Base-by-base conservation (phyloP, 2,329 filamentous ascomycete species). In the Periglandula ipomoeae region DNA sequence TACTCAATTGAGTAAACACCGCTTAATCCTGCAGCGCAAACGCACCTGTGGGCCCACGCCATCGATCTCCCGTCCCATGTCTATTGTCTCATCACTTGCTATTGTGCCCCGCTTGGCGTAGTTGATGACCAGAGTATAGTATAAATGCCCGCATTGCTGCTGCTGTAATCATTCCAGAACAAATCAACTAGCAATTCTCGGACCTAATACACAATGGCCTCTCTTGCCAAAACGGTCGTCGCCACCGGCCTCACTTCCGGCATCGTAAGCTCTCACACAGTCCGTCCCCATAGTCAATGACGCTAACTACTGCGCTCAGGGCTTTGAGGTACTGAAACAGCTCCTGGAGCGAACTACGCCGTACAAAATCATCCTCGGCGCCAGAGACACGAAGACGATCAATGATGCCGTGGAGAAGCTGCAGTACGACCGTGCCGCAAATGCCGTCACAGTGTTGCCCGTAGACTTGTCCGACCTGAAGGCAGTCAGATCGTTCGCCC, bases 291-390 rank as follows among this genome's bases (percentile, higher is more conserved):
- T n/a, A n/a, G n/a, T n/a, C n/a, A n/a, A n/a, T n/a, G n/a, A n/a
- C n/a, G n/a, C n/a, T n/a, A n/a, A n/a, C n/a, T n/a, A n/a, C n/a
- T n/a, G n/a, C n/a, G n/a, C n/a, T n/a, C n/a, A 78, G 74, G 74
- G 75, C 11, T 72, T 78, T 47, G 74, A 78, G 55, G 66, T 68
- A n/a, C 62, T 76, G 47, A 75, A 74, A 55, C 72, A 76, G 55
- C 68, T 78, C 23, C 67, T 77, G 7, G 55, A 61, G 15, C 65
- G 72, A 42, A 50, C 64, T 0, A 68, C 74, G 53, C 65, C 73
- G 0, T 74, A 76, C 59, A 68, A 59, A 15, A 61, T 76, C 54
- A 70, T 78, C 40, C 63, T 78, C 9, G 75, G 74, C 9, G 74
- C 70, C 3, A 65, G 75, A n/a, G 70, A 76, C 57, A 63, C 64